Evolutionary conservation across 2,329 filamentous ascomycete genomes (phyloP), one percentile per base, ranked within the genome.

Genomic region (Epicoccum nigrum): DNA sequence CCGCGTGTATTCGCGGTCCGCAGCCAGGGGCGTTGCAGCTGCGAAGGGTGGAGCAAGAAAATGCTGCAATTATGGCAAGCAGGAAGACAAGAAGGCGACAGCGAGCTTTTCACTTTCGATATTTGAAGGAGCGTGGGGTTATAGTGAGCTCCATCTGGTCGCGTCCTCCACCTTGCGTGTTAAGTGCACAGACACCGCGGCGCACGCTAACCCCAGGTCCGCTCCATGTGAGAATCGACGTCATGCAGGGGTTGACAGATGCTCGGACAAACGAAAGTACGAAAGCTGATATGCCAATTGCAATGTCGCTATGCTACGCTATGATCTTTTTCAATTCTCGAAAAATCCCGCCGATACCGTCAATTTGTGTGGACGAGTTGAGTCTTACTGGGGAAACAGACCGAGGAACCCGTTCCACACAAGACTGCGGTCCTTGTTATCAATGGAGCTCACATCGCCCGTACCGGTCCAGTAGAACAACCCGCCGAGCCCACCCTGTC

Each of bases 391-490:
- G 17, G 66, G 68, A 44, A 71, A 71, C 33, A 87, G 67, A 2
- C 79, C 81, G 50, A 81, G 74, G 62, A 81, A 85, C 4, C 85
- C 85, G 25, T 83, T 82, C 45, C 79, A 79, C 19, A 88, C 81
- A 54, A 89, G 64, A 64, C 85, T 88, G 58, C 81, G 74, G 32
- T 72, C 66, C 46, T 73, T 71, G n/a, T 71, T 60, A 5, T 61
- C 82, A 37, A 70, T 62, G 12, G 64, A 68, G 32, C 74, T 69
- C 7, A 82, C 81, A 75, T 94, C 90, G 3, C 83, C 85, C 12
- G 87, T 86, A n/a, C 86, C 88, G 45, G 87, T 86, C 87, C 88
- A 92, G 72, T 92, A 94, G 70, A 92, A 93, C 7, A 94, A 74
- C 0, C 90, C 90, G 21, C 86, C 89, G 15, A 94, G 76, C 21